Base-by-base conservation (phyloP, 1,139 yeast genomes). In the Hansenula sp. region DNA sequence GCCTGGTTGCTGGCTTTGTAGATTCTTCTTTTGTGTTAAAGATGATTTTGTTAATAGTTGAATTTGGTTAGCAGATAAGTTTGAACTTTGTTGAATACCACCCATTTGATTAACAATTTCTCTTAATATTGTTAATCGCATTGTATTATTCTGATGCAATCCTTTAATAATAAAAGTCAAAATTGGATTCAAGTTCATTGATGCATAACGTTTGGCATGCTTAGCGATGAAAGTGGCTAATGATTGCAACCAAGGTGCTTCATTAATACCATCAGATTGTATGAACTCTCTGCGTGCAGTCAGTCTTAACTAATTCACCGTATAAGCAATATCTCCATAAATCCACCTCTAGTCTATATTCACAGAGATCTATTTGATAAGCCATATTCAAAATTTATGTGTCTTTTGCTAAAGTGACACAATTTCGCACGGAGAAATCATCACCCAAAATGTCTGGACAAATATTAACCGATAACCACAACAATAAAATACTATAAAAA, bases 221-320 rank as follows among this genome's bases (percentile, higher is more conserved):
- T 78, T 77, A 2, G 90, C 89, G 42, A 82, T 72, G 50, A 84
- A 83, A 2, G 75, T 65, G 0, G 89, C 73, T 22, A 84, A 61
- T 25, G 88, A 80, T 55, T 82, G 95, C 29, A 88, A 74, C 97
- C 97, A 92, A 56, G 79, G 82, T 18, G 87, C 71, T 46, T 86
- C 94, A 52, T 81, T 78, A 44, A 90, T 65, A 6, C 97, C 97
- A 62, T 89, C 92, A 16, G 63, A 71, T 60, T 88, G 96, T 30
- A 82, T 68, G 22, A 82, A 72, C 4, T 77, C 66, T 60, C 96
- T 70, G 12, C 83, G 86, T 1, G 80, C 64, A 1, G 94, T 79
- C 27, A 92, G 68, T 52, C 95, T 77, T 66, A n/a, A 75, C 73
- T 63, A 89, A 73, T 51, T 90, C 97, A 34, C 96, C 95, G 59